Conservation (phyloP, 2,329 filamentous ascomycete species). For the Talaromyces albobiverticillius region DNA sequence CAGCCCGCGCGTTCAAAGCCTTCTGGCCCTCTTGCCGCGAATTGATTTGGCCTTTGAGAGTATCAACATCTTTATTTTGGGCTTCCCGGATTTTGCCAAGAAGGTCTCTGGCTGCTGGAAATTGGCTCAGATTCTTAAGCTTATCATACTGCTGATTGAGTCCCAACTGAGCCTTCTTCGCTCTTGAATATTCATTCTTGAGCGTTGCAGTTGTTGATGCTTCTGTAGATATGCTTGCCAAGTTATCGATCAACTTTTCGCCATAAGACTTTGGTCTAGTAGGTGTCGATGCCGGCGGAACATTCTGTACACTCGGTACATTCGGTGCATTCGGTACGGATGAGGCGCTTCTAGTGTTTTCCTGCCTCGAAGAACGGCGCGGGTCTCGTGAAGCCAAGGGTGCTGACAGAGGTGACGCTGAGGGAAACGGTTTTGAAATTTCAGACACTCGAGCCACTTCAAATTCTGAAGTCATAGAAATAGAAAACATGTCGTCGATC, state of each 20-base stretch:
- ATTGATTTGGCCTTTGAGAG: constrained; percentile 5
- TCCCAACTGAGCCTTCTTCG: constrained; percentile 5
- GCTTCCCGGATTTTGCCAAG: constrained; percentile 3
- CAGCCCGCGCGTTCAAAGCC: neutral
- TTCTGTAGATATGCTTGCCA: constrained; percentile 6
- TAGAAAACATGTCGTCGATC: neutral
- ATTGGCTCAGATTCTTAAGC: constrained; percentile 13
- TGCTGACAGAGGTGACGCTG: neutral
- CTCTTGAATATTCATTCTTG: constrained; percentile 10
- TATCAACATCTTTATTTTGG: constrained; percentile 7
- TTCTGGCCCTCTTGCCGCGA: constrained; percentile 1
- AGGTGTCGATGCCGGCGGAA: neutral
- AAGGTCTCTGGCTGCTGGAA: constrained; percentile 14
- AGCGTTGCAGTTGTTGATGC: neutral
- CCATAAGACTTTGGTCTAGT: constrained; percentile 5
- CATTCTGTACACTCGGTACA: no score
- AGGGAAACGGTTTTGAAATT: constrained; percentile 2
- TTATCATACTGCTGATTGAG: constrained; percentile 12
- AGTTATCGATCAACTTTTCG: constrained; percentile 7
- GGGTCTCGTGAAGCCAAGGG: constrained; percentile 6
- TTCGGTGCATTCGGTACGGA: neutral
- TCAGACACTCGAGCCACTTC: constrained; percentile 1
- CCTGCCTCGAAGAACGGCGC: constrained; percentile 2
- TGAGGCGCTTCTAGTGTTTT: neutral
- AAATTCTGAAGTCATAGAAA: neutral